Evolutionary conservation across 129 eudicot species (phyloP).

Genomic region (Helianthus annuus): DNA sequence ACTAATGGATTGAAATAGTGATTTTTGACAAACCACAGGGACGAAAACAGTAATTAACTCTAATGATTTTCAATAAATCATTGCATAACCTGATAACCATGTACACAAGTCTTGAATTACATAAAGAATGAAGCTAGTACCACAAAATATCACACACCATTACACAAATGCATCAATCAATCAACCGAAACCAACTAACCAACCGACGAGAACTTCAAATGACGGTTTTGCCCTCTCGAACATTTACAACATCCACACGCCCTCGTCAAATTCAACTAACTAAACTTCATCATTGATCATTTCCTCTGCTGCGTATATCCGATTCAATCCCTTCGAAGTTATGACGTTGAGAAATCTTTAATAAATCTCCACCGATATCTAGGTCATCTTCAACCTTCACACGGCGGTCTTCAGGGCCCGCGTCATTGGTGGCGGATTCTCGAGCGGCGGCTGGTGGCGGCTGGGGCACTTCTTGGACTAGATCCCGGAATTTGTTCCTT

Average conservation of each 20-base stretch:
- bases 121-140: constrained; percentile 43
- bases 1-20: no score
- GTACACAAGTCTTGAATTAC: constrained; percentile 34
- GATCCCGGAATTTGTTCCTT: constrained; percentile 70
- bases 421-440: constrained; percentile 40
- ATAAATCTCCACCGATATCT: constrained; percentile 73
- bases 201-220: background rate
- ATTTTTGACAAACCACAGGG: no score
- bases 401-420: constrained; percentile 47
- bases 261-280: constrained; percentile 17
- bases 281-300: constrained; percentile 47
- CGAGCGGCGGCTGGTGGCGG: constrained; percentile 39
- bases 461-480: constrained; percentile 59
- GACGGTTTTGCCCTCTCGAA: constrained; percentile 29
- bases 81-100: background rate
- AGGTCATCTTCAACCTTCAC: constrained; percentile 72
- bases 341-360: constrained; percentile 77
- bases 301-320: constrained; percentile 67
- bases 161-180: constrained; percentile 28
- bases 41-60: no score
- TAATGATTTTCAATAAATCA: background rate
- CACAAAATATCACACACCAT: constrained; percentile 30
- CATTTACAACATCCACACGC: constrained; percentile 35
- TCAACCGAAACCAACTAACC: constrained; percentile 2
- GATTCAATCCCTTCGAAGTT: constrained; percentile 61